Percentiles rank a stretch among this genome's conserved stretches.
phyloP scores from a whole-genome alignment of 2,329 filamentous ascomycete species.

The Arachnomyces sp. region DNA sequence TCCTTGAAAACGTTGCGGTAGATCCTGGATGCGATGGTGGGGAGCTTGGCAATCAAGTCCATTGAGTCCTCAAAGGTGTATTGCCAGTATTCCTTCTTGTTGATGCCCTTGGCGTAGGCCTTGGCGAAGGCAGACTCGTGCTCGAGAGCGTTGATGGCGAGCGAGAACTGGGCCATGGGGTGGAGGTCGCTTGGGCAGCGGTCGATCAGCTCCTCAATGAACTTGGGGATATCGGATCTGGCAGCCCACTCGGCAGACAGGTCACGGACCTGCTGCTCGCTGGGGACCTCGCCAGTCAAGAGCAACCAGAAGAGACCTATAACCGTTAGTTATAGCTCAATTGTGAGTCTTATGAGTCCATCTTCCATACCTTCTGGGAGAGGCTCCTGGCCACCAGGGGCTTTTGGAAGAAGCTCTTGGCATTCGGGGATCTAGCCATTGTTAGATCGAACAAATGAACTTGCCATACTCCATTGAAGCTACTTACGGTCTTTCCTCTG shows the following conservation, averaged over 20 bases:
- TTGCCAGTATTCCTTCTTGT: slow-evolving; percentile 99
- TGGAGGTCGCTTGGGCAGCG: slow-evolving; percentile 97
- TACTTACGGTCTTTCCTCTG: slow-evolving; percentile 78
- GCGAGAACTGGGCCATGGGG: slow-evolving; percentile 99
- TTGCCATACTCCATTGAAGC: not conserved
- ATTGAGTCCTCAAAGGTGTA: slow-evolving; percentile 99
- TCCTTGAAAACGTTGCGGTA: slow-evolving; percentile 99
- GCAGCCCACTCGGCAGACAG: slow-evolving; percentile 98
- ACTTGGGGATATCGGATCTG: slow-evolving; percentile 92
- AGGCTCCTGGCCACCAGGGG: slow-evolving; percentile 91
- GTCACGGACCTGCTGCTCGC: slow-evolving; percentile 95
- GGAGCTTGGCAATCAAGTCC: slow-evolving; percentile 99
- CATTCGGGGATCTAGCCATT: slow-evolving; percentile 74
- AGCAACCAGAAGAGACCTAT: slow-evolving; percentile 98
- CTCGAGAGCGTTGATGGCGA: slow-evolving; percentile 96
- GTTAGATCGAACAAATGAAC: slow-evolving; percentile 6
- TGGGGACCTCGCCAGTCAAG: slow-evolving; percentile 92
- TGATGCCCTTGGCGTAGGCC: slow-evolving; percentile 97
- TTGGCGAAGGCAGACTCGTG: slow-evolving; percentile 96
- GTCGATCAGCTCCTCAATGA: slow-evolving; percentile 98
- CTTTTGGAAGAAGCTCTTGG: slow-evolving; percentile 95
- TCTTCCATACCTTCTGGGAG: slow-evolving; percentile 69
- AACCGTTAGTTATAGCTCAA: slow-evolving; percentile 8
- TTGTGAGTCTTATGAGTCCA: slow-evolving; percentile 6
- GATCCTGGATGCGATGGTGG: slow-evolving; percentile 94